Base-by-base conservation (phyloP, 805 yeast species). In the Hemisphaericaspora nanyangensis region DNA sequence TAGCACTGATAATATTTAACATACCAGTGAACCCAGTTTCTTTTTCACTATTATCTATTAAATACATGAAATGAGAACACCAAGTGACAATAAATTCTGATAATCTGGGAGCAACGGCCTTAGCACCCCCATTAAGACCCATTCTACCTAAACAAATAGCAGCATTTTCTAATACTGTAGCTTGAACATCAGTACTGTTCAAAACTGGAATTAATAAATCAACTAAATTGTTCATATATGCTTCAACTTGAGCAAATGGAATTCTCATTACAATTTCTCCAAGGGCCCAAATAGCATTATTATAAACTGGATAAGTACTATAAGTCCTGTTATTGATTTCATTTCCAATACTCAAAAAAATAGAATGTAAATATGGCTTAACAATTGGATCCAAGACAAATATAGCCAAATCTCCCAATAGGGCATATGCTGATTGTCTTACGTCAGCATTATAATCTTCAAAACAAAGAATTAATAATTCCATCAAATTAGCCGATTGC, bases 231-330 rank as follows among this genome's bases (percentile, higher is more conserved):
- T 58, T 62, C 32, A 82, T 57, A 52, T 74, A 82, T 12, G 79
- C 80, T 31, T 63, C 63, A 45, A 82, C 49, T 29, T 70, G 68
- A 1, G 69, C 65, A 16, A 59, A 59, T 3, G 73, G 57, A 12
- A 77, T 53, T 40, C 85, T 75, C 52, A 89, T 68, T 3, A 87
- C 72, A 22, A 93, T 78, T 58, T 93, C 95, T 31, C 99, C 98
- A 11, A 85, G 64, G 2, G 96, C 78, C 99, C 99, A 93, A 35
- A 87, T 80, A 1, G 98, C 93, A 60, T 93, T 93, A 61, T 85
- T 86, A 51, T 82, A 81, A 2, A 85, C 88, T 0, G 91, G 79
- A 43, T 65, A 70, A 2, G 80, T 66, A 33, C 63, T 65, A 52
- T 61, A 70, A 7, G 68, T 61, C 43, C 80, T 60, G 45, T 72